Evolutionary conservation across 331 rosid genomes (phyloP), one percentile per base, ranked within the genome.

Genomic region (Pyrus hybrid): DNA sequence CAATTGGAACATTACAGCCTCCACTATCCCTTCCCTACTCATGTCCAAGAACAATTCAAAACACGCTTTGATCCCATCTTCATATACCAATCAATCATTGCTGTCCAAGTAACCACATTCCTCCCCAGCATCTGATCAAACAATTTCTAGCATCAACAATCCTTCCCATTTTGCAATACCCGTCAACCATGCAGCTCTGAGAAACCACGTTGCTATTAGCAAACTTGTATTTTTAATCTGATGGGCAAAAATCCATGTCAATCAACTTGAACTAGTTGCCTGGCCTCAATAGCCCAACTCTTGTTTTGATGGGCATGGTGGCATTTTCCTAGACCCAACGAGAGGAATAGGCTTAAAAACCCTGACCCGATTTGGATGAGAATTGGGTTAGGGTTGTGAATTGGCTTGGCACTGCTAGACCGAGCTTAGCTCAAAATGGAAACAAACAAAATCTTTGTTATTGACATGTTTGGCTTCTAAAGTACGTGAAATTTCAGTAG

Each of bases 111-210:
- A 76, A 93, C 88, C 74, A 89, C 91, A 62, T 84, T 91, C 79
- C 87, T 86, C 68, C 79, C 87, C 4, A 83, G 86, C 91, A 89
- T 91, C 76, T 63, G 70, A 67, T 91, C 93, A 83, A 91, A 93
- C 85, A 93, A 14, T 61, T 69, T 76, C 89, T 81, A 43, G 98
- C 98, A 75, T 75, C 83, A 43, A 13, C 76, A 81, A 88, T 61
- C 77, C 74, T 89, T 70, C 89, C 91, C 49, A 76, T 77, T 79
- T 85, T 91, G 83, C 98, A 93, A 67, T 84, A 83, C 30, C 97
- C 97, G 83, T 86, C 91, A 80, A 91, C 66, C 87, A 93, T 80
- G 11, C 96, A 85, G 82, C 88, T 91, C 93, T 91, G 88, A 32
- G 97, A 89, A 81, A 93, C 84, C 74, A 89, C 95, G 30, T 89